phyloP scores from a whole-genome alignment of 2,329 filamentous ascomycete species.

The Arthrocladium fulminans region DNA sequence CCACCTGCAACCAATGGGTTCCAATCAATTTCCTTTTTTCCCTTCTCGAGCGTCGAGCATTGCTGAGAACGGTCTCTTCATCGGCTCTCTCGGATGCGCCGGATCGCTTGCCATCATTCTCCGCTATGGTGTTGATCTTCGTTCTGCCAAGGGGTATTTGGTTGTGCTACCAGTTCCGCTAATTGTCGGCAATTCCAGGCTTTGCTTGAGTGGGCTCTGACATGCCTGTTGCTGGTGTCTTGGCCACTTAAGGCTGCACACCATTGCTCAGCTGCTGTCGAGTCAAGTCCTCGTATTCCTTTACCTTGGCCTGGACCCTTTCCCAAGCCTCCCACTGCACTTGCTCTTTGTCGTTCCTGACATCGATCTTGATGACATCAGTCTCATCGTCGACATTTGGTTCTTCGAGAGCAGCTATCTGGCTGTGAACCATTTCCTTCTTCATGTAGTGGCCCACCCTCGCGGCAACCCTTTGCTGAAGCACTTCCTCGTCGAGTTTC shows the following conservation, averaged over 20 bases:
- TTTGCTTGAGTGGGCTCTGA: too few relatives aligned
- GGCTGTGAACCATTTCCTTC: conserved; percentile 86
- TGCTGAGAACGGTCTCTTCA: too few relatives aligned
- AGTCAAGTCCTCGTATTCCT: conserved; percentile 30
- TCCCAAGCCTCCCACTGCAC: conserved; percentile 54
- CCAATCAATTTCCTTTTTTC: too few relatives aligned
- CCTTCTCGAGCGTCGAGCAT: too few relatives aligned
- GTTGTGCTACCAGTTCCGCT: too few relatives aligned
- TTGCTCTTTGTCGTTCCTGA: conserved; percentile 42
- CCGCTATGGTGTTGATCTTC: too few relatives aligned
- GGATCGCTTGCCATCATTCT: too few relatives aligned
- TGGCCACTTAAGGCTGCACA: not conserved
- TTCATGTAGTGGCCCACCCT: conserved; percentile 92
- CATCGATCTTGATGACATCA: conserved; percentile 65
- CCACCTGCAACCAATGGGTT: too few relatives aligned
- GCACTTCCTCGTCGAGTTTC: conserved; percentile 62
- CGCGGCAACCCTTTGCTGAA: conserved; percentile 64
- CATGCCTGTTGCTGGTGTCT: too few relatives aligned
- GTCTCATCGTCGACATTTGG: conserved; percentile 58
- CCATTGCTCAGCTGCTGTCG: not conserved
- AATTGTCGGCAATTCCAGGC: too few relatives aligned
- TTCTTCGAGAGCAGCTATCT: conserved; percentile 79
- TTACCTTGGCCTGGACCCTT: conserved; percentile 49
- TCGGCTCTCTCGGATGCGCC: too few relatives aligned
- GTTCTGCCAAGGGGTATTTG: too few relatives aligned